Evolutionary conservation across 495 filamentous ascomycete species (phyloP), one percentile per base, ranked within the genome.

Genomic region (Pyronema omphalodes): DNA sequence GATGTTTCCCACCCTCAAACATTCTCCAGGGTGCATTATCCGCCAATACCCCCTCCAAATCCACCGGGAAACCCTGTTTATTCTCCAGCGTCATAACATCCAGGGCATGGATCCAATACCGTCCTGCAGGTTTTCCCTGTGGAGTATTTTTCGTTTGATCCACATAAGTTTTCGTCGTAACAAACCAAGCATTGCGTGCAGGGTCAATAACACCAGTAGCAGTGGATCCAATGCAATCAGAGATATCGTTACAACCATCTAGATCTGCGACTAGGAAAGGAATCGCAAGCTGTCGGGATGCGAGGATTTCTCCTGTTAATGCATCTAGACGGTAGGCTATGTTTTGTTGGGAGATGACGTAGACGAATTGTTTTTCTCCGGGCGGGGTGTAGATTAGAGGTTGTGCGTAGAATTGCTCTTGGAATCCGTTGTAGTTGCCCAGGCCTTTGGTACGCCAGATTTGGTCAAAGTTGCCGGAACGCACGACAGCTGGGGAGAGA

Each of bases 141-240:
- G 60, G 51, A 35, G 47, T 57, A 0, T 48, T 58, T 4, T 46
- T 58, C 6, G 47, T 45, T 53, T 70, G 68, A 35, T 68, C 57
- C 4, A 41, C 51, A 58, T 73, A 73, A 6, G 70, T 71, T 51
- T 73, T 73, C 6, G 71, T 62, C 0, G 64, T 70, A 15, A 73
- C 52, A 51, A 70, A 74, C 67, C 68, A 68, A 39, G 68, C 68
- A 6, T 68, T 67, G 0, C 71, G 68, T 11, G 53, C 65, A 0
- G 71, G 71, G 58, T 76, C 73, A 43, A 76, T 75, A 14, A 74
- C 67, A n/a, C 68, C 68, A 3, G 71, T 73, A 0, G 64, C 68
- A 19, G 66, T 74, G 46, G 74, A 67, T 3, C 73, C 73, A 44
- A 76, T 64, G 15, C 61, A 62, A 52, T 67, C 60, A 1, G 62